Evolutionary conservation across 345 rosid species (phyloP).

Genomic region (Eucalyptus grandis): DNA sequence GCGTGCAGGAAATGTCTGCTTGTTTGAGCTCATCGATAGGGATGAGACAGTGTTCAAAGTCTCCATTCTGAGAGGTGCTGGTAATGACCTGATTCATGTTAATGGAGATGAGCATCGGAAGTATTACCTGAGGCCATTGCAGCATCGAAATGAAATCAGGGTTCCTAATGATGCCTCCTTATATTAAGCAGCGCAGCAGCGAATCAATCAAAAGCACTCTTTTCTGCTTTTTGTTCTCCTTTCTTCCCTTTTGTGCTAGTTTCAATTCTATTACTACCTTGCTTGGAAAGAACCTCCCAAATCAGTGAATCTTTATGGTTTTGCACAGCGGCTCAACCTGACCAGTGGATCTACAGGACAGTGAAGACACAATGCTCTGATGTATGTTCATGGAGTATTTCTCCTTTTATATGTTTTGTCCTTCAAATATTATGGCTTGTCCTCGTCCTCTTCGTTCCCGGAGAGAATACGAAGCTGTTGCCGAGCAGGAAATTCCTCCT

Average conservation of each 20-base stretch:
- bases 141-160: background rate
- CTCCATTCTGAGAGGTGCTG: background rate
- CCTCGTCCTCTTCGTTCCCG: background rate
- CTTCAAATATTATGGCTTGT: background rate
- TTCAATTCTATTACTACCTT: background rate
- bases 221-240: background rate
- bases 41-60: background rate
- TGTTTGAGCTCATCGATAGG: background rate
- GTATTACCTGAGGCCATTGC: background rate
- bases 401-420: background rate
- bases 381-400: background rate
- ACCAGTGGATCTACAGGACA: background rate
- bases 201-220: background rate
- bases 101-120: background rate
- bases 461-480: background rate
- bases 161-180: background rate
- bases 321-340: background rate
- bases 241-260: background rate
- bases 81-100: background rate
- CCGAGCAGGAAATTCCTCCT: too few relatives aligned
- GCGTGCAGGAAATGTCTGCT: background rate
- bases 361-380: background rate
- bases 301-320: background rate
- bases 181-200: background rate
- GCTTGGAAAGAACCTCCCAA: background rate